These are phyloP conservation scores for Rhodotorula sp. DNA, from an alignment of 1,284 basidiomycete species.

Conservation along the genomic window DNA sequence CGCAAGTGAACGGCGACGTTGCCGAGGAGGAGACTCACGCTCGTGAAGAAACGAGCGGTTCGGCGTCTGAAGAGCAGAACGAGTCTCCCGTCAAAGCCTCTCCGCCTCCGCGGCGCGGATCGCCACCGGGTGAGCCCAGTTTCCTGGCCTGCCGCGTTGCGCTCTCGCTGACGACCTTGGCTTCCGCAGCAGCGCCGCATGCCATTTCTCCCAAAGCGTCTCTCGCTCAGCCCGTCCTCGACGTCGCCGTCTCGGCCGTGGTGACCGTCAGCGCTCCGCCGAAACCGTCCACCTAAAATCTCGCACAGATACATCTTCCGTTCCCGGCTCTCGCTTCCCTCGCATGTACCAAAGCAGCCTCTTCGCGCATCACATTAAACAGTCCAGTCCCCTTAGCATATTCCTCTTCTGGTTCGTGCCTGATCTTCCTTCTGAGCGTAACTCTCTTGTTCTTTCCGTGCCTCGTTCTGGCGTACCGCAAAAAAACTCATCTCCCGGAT, in stretches of 20 bases:
- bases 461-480: no score
- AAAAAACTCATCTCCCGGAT: no score
- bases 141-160: background rate
- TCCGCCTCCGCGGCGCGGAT: background rate
- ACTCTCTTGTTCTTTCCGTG: no score
- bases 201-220: constrained; percentile 24
- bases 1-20: background rate
- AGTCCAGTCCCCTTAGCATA: no score
- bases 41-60: background rate
- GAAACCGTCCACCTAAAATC: background rate
- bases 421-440: no score
- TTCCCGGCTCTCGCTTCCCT: background rate
- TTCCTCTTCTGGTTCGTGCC: no score
- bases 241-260: constrained; percentile 17
- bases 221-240: constrained; percentile 19
- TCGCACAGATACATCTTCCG: no score
- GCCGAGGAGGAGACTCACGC: background rate
- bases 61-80: background rate
- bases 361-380: no score
- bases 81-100: no score
- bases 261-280: constrained; percentile 4
- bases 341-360: background rate
- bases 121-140: background rate
- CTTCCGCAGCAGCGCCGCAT: background rate
- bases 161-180: background rate